Conservation (phyloP, 2,329 filamentous ascomycete species). For the Botrytis medusae region DNA sequence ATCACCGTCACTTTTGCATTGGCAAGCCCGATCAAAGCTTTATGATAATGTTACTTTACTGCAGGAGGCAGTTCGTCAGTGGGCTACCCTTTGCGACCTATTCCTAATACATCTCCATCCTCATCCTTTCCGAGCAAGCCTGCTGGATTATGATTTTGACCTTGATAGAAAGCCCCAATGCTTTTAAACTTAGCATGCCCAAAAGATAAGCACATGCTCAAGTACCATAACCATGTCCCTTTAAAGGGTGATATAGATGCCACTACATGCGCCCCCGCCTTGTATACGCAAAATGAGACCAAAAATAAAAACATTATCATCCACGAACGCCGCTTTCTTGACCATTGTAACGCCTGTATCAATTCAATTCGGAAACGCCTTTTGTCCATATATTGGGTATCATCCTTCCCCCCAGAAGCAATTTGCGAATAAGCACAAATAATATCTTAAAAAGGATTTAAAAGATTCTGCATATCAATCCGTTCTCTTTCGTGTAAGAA, state of each 20-base stretch:
- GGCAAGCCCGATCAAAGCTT: not conserved
- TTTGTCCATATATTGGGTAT: slow-evolving; percentile 22
- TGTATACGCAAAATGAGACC: not conserved
- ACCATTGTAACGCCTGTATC: slow-evolving; percentile 4
- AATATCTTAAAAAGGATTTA: slow-evolving; percentile 9
- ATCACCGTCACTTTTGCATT: not conserved
- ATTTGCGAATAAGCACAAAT: slow-evolving; percentile 15
- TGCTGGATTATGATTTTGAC: not conserved
- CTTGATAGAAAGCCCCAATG: not conserved
- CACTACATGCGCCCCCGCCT: not conserved
- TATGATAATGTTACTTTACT: not conserved
- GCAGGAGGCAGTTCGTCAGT: not conserved
- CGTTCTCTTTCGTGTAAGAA: slow-evolving; percentile 15
- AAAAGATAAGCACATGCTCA: not conserved
- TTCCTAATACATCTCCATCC: not conserved
- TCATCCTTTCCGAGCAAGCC: not conserved
- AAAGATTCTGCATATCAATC: slow-evolving; percentile 5
- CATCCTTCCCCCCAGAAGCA: slow-evolving; percentile 19
- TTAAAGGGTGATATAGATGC: not conserved
- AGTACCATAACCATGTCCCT: not conserved
- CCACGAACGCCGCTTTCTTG: slow-evolving; percentile 14
- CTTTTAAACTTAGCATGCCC: not conserved
- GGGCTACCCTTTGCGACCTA: not conserved
- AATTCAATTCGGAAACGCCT: slow-evolving; percentile 18
- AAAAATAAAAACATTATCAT: not conserved